phyloP scores from a whole-genome alignment of 1,139 yeast species.

The Lodderomyces beijingensis region DNA sequence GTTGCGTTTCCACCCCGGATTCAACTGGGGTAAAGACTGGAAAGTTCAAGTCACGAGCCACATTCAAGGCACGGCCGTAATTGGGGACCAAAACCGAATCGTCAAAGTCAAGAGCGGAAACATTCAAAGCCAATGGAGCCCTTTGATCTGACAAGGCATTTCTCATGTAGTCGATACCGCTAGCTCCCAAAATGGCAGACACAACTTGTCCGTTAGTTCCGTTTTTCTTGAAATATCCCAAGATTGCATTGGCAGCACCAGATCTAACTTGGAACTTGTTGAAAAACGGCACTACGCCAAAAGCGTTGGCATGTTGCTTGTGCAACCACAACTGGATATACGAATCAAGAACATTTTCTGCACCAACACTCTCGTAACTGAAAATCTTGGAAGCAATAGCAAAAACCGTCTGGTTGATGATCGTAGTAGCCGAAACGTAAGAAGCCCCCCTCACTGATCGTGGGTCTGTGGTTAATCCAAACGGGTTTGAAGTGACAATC shows the following conservation, averaged over 20 bases:
- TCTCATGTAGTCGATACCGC: constrained; percentile 64
- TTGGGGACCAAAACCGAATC: constrained; percentile 57
- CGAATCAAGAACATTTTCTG: constrained; percentile 56
- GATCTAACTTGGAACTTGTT: constrained; percentile 69
- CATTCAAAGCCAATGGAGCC: constrained; percentile 62
- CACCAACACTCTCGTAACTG: constrained; percentile 64
- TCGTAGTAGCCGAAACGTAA: constrained; percentile 59
- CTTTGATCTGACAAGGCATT: constrained; percentile 40
- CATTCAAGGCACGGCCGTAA: constrained; percentile 58
- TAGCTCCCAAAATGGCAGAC: constrained; percentile 63
- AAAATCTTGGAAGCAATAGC: constrained; percentile 62
- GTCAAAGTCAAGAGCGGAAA: constrained; percentile 72
- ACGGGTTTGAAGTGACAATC: constrained; percentile 36
- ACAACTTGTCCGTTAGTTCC: constrained; percentile 38
- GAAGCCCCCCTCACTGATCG: constrained; percentile 43
- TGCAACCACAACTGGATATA: constrained; percentile 59
- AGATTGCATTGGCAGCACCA: constrained; percentile 78
- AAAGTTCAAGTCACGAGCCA: constrained; percentile 61
- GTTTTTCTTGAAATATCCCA: constrained; percentile 59
- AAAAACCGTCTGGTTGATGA: constrained; percentile 65
- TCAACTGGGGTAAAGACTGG: constrained; percentile 72
- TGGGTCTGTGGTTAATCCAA: constrained; percentile 60
- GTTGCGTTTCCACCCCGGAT: constrained; percentile 59
- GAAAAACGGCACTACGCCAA: constrained; percentile 54
- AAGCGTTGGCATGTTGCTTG: constrained; percentile 48